phyloP scores from a whole-genome alignment of 2,329 filamentous ascomycete species.

The Myrmaecium sp. region DNA sequence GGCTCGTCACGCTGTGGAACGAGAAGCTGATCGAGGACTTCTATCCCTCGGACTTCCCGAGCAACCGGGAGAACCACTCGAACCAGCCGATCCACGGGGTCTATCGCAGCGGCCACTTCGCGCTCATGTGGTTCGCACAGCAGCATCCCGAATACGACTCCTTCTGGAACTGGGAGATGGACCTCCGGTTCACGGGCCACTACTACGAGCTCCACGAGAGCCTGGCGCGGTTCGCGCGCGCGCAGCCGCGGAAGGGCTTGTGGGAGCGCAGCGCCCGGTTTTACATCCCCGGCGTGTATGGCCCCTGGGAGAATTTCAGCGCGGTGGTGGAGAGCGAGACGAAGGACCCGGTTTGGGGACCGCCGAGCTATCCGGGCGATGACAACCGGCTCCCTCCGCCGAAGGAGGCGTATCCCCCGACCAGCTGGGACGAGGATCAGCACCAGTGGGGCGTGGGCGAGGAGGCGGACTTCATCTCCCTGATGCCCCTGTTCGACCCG shows the following conservation, averaged over 20 bases:
- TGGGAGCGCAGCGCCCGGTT: slow-evolving; percentile 61
- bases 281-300: slow-evolving; percentile 54
- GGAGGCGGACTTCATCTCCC: slow-evolving; percentile 55
- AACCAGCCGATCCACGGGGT: slow-evolving; percentile 62
- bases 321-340: slow-evolving; percentile 38
- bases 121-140: slow-evolving; percentile 34
- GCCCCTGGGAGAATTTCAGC: slow-evolving; percentile 48
- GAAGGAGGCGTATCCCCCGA: slow-evolving; percentile 46
- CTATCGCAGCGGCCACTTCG: slow-evolving; percentile 47
- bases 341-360: slow-evolving; percentile 51
- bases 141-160: slow-evolving; percentile 34
- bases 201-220: slow-evolving; percentile 66
- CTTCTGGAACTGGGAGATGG: slow-evolving; percentile 83
- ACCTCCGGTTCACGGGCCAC: slow-evolving; percentile 62
- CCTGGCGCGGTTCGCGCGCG: slow-evolving; percentile 44
- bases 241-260: slow-evolving; percentile 52
- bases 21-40: slow-evolving; percentile 82
- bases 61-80: slow-evolving; percentile 39
- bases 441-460: slow-evolving; percentile 64
- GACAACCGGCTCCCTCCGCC: slow-evolving; percentile 37
- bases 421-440: slow-evolving; percentile 41
- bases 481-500: slow-evolving; percentile 67
- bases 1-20: slow-evolving; percentile 82
- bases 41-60: slow-evolving; percentile 75
- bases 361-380: slow-evolving; percentile 22